Evolutionary conservation across 139 green algal genomes (phyloP).

Genomic region (Zygnema circumcarinatum): DNA sequence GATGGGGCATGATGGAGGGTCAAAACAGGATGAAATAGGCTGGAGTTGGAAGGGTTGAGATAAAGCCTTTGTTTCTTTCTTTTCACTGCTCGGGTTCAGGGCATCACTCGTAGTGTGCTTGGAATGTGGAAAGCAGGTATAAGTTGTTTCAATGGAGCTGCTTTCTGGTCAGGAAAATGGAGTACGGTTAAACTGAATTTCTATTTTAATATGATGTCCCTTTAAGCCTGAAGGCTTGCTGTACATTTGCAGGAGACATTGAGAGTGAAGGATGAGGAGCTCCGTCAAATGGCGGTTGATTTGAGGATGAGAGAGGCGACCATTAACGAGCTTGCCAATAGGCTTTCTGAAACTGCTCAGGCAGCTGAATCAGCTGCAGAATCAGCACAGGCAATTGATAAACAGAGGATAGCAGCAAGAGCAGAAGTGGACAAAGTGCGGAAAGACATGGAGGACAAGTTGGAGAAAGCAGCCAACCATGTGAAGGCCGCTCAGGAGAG

Average conservation of each 20-base stretch:
- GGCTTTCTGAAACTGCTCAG: conserved; percentile 45
- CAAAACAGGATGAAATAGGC: too few relatives aligned
- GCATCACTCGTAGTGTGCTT: too few relatives aligned
- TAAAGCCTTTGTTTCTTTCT: too few relatives aligned
- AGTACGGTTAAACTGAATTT: too few relatives aligned
- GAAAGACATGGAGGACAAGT: not conserved
- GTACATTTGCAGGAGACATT: conserved; percentile 51
- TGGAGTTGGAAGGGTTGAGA: too few relatives aligned
- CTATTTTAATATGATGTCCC: too few relatives aligned
- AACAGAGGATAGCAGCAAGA: conserved; percentile 10
- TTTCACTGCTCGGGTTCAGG: too few relatives aligned
- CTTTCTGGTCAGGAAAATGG: too few relatives aligned
- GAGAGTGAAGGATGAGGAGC: conserved; percentile 60
- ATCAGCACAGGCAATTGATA: conserved; percentile 21
- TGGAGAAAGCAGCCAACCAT: not conserved
- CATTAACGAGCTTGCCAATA: conserved; percentile 8
- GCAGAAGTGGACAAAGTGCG: not conserved
- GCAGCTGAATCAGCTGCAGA: conserved; percentile 30
- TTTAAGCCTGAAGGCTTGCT: too few relatives aligned
- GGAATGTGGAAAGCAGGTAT: too few relatives aligned
- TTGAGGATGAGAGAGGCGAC: conserved; percentile 36
- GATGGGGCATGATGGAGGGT: too few relatives aligned
- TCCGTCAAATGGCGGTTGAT: conserved; percentile 34
- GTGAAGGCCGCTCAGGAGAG: conserved; percentile 21
- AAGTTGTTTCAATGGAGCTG: too few relatives aligned